Percentiles rank a stretch among this genome's conserved stretches.
These are phyloP conservation scores for Apiospora phragmitis DNA, from an alignment of 2,329 filamentous ascomycete species.

Conservation along the genomic window DNA sequence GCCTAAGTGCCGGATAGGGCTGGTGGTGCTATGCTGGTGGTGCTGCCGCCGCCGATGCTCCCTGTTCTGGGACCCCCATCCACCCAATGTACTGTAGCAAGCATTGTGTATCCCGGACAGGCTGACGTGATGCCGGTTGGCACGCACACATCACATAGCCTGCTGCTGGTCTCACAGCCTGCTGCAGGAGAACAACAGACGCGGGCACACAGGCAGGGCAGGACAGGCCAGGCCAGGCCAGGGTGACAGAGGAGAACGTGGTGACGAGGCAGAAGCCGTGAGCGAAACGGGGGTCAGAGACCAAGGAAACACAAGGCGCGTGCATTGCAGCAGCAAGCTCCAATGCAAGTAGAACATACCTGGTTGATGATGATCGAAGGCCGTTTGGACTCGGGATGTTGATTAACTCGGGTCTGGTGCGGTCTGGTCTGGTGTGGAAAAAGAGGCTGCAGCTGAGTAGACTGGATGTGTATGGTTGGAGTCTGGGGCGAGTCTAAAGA, in stretches of 20 bases:
- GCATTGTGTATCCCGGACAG: neutral
- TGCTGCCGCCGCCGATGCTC: neutral
- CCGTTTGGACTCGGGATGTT: neutral
- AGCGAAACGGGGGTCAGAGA: neutral
- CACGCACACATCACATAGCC: neutral
- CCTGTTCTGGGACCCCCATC: neutral
- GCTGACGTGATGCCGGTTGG: slow-evolving; percentile 4
- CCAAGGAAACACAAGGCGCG: slow-evolving; percentile 1
- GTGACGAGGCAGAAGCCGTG: neutral
- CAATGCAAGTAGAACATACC: slow-evolving; percentile 3
- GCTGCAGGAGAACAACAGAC: slow-evolving; percentile 6
- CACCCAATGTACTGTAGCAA: slow-evolving; percentile 5
- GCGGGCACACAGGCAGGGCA: neutral
- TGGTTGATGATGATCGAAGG: neutral
- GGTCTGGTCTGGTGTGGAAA: neutral
- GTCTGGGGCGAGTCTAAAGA: slow-evolving; percentile 9
- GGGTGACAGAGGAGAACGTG: neutral
- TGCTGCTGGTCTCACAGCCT: slow-evolving; percentile 10
- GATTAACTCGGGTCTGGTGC: slow-evolving; percentile 6
- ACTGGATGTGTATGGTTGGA: slow-evolving; percentile 6
- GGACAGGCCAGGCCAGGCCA: neutral
- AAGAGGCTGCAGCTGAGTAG: slow-evolving; percentile 7
- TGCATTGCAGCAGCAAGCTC: slow-evolving; percentile 5
- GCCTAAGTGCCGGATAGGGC: slow-evolving; percentile 1
- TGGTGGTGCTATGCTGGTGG: neutral